These are phyloP conservation scores for Myxozyma mucilagina DNA, from an alignment of 805 yeast species.

Conservation along the genomic window DNA sequence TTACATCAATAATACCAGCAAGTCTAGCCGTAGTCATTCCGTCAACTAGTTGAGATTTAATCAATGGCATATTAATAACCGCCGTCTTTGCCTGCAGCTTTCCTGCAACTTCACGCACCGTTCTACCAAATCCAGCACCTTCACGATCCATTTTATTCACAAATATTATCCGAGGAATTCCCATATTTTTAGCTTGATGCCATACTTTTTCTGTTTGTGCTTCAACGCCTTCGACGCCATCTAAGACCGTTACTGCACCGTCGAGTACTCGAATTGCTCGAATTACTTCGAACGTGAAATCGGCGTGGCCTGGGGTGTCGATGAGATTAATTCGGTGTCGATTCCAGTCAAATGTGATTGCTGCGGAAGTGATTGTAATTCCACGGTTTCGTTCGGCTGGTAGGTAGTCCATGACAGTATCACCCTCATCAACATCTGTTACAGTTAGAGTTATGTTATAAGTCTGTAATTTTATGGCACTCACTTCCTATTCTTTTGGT, in stretches of 20 bases:
- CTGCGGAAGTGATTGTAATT: conserved; percentile 95
- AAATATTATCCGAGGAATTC: conserved; percentile 75
- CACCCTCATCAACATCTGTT: conserved; percentile 87
- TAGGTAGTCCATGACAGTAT: conserved; percentile 89
- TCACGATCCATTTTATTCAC: conserved; percentile 95
- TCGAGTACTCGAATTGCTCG: conserved; percentile 87
- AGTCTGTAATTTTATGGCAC: background rate
- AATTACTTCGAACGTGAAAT: conserved; percentile 91
- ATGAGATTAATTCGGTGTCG: conserved; percentile 75
- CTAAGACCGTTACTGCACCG: conserved; percentile 90
- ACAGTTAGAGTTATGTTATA: background rate
- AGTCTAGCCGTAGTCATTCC: conserved; percentile 47
- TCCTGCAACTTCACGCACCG: conserved; percentile 78
- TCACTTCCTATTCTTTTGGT: conserved; percentile 67
- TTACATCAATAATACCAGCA: conserved; percentile 73
- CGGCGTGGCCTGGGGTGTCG: conserved; percentile 98
- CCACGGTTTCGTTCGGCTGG: conserved; percentile 91
- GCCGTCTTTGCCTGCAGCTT: conserved; percentile 74
- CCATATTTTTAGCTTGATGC: conserved; percentile 71
- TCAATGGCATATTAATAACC: conserved; percentile 69
- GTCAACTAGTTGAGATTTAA: conserved; percentile 2
- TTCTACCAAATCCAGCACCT: conserved; percentile 92
- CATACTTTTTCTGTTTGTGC: conserved; percentile 98
- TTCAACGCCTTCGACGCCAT: conserved; percentile 97
- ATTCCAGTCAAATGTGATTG: conserved; percentile 87